Evolutionary conservation across 2,329 filamentous ascomycete genomes (phyloP), one percentile per base, ranked within the genome.

Genomic region (Triangularia verruculosa): DNA sequence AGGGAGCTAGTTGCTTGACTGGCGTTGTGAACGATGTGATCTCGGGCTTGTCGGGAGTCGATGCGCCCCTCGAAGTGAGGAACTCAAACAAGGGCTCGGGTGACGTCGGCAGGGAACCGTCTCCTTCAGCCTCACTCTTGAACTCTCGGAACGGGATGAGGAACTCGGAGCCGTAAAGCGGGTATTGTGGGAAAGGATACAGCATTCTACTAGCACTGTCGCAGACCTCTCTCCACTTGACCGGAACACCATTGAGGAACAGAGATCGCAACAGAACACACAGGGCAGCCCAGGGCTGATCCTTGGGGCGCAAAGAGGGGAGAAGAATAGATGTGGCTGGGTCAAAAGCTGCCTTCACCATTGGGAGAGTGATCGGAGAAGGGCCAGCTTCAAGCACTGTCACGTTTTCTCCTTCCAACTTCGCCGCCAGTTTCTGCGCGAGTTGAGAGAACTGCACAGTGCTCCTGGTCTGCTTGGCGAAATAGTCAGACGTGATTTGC

Each of bases 381-480:
- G 58, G 25, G 15, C 58, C 58, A 27, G 52, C 52, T 24, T 60
- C 58, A 6, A 60, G 32, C 2, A 47, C 39, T 17, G 39, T 47
- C n/a, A 47, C 39, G n/a, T 47, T 47, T 8, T 11, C 7, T 2
- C 39, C 39, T 1, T 11, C n/a, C 9, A 47, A 12, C 39, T 47
- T 47, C 9, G 39, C 4, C 4, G 39, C 39, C 39, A 47, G 7
- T 9, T 47, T 22, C 3, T 47, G 39, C 20, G 39, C 17, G n/a
- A 20, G n/a, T 27, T 54, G 51, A 15, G 59, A 11, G 30, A 61
- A 61, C 15, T n/a, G 59, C n/a, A 61, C 59, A 5, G 47, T 47
- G 9, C 53, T 7, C 24, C 59, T 32, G 17, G 59, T 30, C 17
- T 61, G 59, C 28, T 9, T n/a, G 12, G 59, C 51, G 22, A 61